Percentiles rank a stretch among this genome's conserved stretches.
Evolutionary conservation across 768 basidiomycete genomes (phyloP).

Genomic region (Obba rivulosa): DNA sequence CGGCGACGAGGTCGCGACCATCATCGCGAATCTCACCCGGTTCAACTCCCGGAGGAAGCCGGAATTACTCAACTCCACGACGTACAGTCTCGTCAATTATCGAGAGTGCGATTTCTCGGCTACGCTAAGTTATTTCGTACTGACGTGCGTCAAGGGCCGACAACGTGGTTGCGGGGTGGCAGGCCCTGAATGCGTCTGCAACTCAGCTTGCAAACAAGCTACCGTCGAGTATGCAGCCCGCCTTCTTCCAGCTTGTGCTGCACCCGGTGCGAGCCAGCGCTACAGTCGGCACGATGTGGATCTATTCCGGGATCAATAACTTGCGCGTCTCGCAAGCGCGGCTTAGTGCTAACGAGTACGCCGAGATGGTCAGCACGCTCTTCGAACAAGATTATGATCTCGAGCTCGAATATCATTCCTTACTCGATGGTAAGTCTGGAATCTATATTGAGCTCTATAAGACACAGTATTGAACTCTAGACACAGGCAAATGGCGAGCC

Average conservation of each 20-base stretch:
- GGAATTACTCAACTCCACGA: slow-evolving; percentile 57
- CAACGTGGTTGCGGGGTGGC: slow-evolving; percentile 45
- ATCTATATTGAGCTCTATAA: neutral
- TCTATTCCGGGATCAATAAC: slow-evolving; percentile 56
- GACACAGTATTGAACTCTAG: neutral
- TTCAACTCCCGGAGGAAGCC: slow-evolving; percentile 61
- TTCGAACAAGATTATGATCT: slow-evolving; percentile 62
- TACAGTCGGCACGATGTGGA: slow-evolving; percentile 53
- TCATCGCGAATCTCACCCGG: slow-evolving; percentile 51
- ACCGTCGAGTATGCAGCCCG: slow-evolving; percentile 39
- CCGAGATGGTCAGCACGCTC: slow-evolving; percentile 45
- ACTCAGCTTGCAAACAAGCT: slow-evolving; percentile 52
- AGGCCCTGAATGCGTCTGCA: slow-evolving; percentile 41
- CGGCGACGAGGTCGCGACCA: slow-evolving; percentile 39
- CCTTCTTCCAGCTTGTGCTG: slow-evolving; percentile 70
- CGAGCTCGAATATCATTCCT: slow-evolving; percentile 52
- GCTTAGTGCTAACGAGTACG: slow-evolving; percentile 53
- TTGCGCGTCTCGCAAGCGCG: slow-evolving; percentile 59
- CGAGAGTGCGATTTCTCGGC: slow-evolving; percentile 46
- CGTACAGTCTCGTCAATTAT: slow-evolving; percentile 60
- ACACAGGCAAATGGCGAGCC: slow-evolving; percentile 62
- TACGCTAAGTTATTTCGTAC: neutral
- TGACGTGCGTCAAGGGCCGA: slow-evolving; percentile 43
- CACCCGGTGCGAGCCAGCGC: slow-evolving; percentile 58
- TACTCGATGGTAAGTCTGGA: slow-evolving; percentile 45